phyloP scores from a whole-genome alignment of 257 asterid species.

The Penstemon newberryi region DNA sequence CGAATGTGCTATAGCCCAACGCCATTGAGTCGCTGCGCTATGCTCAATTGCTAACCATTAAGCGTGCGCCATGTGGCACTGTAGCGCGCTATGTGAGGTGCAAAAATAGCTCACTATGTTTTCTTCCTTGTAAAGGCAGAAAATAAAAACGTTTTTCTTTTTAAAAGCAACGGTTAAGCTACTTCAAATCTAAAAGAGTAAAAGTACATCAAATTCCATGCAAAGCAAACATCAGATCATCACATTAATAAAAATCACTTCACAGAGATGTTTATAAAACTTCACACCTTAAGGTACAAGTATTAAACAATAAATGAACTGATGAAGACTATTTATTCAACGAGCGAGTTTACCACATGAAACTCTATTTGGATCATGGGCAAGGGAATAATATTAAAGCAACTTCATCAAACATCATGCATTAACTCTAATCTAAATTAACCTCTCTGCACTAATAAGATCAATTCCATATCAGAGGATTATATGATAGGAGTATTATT shows the following conservation, averaged over 20 bases:
- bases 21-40: no score
- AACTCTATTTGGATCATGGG: slow-evolving; percentile 2
- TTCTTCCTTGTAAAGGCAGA: no score
- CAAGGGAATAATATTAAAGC: background rate
- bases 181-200: background rate
- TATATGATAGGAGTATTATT: slow-evolving; percentile 15
- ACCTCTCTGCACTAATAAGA: slow-evolving; percentile 8
- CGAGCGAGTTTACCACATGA: slow-evolving; percentile 6
- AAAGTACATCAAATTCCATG: background rate
- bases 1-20: no score
- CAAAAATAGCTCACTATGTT: no score
- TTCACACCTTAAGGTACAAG: background rate
- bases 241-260: background rate
- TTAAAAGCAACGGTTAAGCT: background rate
- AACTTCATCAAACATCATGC: background rate
- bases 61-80: no score
- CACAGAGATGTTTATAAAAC: background rate
- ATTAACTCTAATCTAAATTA: background rate
- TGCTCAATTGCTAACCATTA: no score
- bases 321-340: background rate
- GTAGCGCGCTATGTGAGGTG: no score
- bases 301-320: background rate
- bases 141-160: no score
- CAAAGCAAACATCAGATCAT: background rate
- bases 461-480: slow-evolving; percentile 17